Evolutionary conservation across 2,329 filamentous ascomycete species (phyloP).

Genomic region (Exophiala xenobiotica): DNA sequence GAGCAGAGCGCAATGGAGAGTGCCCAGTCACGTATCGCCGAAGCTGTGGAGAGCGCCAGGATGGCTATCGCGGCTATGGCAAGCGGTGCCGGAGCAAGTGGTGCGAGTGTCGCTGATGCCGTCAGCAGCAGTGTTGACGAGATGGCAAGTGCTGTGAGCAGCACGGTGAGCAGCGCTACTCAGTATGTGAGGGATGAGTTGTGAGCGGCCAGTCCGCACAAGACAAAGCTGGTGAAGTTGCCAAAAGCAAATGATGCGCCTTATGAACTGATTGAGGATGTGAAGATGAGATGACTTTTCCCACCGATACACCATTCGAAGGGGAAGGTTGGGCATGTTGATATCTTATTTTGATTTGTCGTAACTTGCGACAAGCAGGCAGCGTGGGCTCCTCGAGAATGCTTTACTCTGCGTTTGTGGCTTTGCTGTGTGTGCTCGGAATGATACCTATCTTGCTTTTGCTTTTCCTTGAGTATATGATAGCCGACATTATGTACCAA

Average conservation of each 20-base stretch:
- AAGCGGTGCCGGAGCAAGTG: conserved; percentile 30
- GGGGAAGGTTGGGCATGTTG: background rate
- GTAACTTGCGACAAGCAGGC: too few species aligned
- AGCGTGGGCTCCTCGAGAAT: too few species aligned
- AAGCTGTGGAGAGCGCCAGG: conserved; percentile 39
- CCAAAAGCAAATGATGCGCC: conserved; percentile 1
- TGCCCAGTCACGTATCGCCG: conserved; percentile 34
- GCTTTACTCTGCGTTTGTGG: too few species aligned
- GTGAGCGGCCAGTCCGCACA: conserved; percentile 34
- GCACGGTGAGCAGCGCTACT: conserved; percentile 42
- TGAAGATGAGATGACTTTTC: conserved; percentile 1
- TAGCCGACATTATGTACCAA: too few species aligned
- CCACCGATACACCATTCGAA: too few species aligned
- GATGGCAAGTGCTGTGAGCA: conserved; percentile 48
- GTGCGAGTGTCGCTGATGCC: conserved; percentile 38
- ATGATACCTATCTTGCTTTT: too few species aligned
- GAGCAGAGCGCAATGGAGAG: conserved; percentile 39
- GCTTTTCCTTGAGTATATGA: too few species aligned
- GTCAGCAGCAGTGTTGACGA: conserved; percentile 46
- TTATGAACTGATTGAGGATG: background rate
- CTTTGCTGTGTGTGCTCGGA: too few species aligned
- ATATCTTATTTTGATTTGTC: too few species aligned
- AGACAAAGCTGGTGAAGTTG: background rate
- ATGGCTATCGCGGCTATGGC: conserved; percentile 36
- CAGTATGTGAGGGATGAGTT: conserved; percentile 54